Conservation (phyloP, 306 rosid species). For the Parietaria judaica region DNA sequence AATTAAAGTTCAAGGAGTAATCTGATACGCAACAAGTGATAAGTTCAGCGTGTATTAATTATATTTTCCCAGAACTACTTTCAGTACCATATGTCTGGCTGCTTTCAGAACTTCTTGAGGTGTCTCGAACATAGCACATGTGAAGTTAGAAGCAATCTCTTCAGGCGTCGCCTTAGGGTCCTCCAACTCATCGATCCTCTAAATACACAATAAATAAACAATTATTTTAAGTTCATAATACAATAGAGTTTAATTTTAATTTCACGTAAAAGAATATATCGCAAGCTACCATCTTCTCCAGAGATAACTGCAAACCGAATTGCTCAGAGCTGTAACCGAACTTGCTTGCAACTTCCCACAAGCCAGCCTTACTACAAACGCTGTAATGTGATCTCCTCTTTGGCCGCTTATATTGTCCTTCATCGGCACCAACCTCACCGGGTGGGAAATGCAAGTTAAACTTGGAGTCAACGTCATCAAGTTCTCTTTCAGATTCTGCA, state of each 20-base stretch:
- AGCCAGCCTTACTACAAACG: constrained; percentile 74
- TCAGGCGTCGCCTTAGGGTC: constrained; percentile 97
- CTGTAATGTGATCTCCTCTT: constrained; percentile 76
- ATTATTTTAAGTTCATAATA: constrained; percentile 6
- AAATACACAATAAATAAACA: constrained; percentile 14
- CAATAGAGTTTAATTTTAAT: no score
- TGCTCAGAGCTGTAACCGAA: constrained; percentile 96
- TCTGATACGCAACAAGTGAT: no score
- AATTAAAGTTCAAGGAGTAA: no score
- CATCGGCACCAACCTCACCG: constrained; percentile 90
- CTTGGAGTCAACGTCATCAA: constrained; percentile 96
- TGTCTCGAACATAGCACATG: constrained; percentile 77
- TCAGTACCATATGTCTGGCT: constrained; percentile 90
- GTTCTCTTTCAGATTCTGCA: constrained; percentile 94
- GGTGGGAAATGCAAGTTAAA: constrained; percentile 95
- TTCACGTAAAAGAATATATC: no score
- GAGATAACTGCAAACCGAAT: constrained; percentile 75
- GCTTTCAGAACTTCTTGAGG: constrained; percentile 90
- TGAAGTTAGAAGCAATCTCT: constrained; percentile 90
- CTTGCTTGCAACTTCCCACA: constrained; percentile 93
- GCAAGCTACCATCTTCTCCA: constrained; percentile 51
- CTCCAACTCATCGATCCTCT: constrained; percentile 81
- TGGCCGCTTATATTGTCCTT: constrained; percentile 93
- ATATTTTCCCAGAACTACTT: neutral
- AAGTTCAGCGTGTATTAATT: no score